Conservation (phyloP, 2,329 filamentous ascomycete species). For the Colletotrichum sp. region DNA sequence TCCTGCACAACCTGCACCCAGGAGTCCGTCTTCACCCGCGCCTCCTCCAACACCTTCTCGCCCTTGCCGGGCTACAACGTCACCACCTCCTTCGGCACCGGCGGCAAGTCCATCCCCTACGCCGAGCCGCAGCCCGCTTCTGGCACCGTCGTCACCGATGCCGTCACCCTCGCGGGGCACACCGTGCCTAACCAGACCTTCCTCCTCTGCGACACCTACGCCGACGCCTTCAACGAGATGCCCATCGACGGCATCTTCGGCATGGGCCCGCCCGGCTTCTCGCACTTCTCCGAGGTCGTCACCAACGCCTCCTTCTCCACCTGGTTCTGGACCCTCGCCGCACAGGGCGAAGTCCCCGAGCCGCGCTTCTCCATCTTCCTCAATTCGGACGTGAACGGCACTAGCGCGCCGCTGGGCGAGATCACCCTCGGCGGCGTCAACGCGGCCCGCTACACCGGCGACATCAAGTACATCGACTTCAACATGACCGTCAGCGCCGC, state of each 20-base stretch:
- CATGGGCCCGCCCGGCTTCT: constrained; percentile 22
- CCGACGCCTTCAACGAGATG: constrained; percentile 27
- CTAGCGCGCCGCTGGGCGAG: constrained; percentile 23
- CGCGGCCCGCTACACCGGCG: constrained; percentile 29
- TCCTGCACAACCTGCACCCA: constrained; percentile 31
- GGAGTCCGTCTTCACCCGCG: constrained; percentile 28
- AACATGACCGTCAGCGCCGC: constrained; percentile 21
- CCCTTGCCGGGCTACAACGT: constrained; percentile 21
- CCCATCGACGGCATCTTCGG: constrained; percentile 38
- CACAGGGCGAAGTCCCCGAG: constrained; percentile 26
- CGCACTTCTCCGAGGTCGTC: constrained; percentile 7
- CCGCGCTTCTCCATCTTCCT: constrained; percentile 33
- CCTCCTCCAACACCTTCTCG: constrained; percentile 31
- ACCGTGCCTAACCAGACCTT: constrained; percentile 29
- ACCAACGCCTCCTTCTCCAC: constrained; percentile 13
- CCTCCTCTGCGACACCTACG: constrained; percentile 32
- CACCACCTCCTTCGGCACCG: constrained; percentile 27
- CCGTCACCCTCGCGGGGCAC: constrained; percentile 29
- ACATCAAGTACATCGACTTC: constrained; percentile 28
- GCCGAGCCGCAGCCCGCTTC: constrained; percentile 23
- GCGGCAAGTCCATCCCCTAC: constrained; percentile 31
- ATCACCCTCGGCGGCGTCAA: constrained; percentile 38
- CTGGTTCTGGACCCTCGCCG: constrained; percentile 33
- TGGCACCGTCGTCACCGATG: constrained; percentile 32
- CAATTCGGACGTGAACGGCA: constrained; percentile 19